Evolutionary conservation across 2,329 filamentous ascomycete genomes (phyloP).

Genomic region (Ophiostoma montium): DNA sequence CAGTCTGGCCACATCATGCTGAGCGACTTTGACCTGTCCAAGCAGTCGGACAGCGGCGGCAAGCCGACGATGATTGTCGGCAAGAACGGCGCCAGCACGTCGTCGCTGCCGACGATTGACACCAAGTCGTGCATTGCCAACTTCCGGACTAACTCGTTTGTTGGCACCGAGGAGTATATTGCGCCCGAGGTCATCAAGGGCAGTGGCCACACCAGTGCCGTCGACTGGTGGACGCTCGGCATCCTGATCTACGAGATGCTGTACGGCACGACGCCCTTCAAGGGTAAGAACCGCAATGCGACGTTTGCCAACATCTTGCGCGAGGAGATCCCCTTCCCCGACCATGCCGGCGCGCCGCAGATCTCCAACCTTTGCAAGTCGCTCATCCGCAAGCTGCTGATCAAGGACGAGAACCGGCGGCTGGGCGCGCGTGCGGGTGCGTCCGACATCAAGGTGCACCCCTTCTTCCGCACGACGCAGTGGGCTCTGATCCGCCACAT

Average conservation of each 20-base stretch:
- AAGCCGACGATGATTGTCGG: slow-evolving; percentile 96
- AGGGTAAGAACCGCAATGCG: slow-evolving; percentile 96
- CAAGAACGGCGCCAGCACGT: slow-evolving; percentile 73
- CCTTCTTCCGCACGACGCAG: slow-evolving; percentile 90
- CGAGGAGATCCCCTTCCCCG: slow-evolving; percentile 92
- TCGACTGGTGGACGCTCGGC: slow-evolving; percentile 98
- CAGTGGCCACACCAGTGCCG: slow-evolving; percentile 92
- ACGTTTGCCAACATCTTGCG: slow-evolving; percentile 95
- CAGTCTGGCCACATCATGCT: slow-evolving; percentile 99
- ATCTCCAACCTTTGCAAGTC: slow-evolving; percentile 95
- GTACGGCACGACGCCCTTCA: slow-evolving; percentile 96
- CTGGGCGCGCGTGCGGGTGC: slow-evolving; percentile 88
- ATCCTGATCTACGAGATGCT: slow-evolving; percentile 99
- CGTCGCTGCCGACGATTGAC: slow-evolving; percentile 87
- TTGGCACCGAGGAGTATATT: slow-evolving; percentile 97
- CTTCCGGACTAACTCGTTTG: slow-evolving; percentile 96
- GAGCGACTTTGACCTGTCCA: slow-evolving; percentile 95
- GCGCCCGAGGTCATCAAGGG: slow-evolving; percentile 98
- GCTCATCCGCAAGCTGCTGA: slow-evolving; percentile 86
- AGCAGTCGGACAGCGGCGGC: slow-evolving; percentile 91
- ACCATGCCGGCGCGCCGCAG: slow-evolving; percentile 68
- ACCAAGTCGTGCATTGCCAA: slow-evolving; percentile 97
- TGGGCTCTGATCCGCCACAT: slow-evolving; percentile 96
- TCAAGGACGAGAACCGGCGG: slow-evolving; percentile 92
- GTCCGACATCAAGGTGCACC: slow-evolving; percentile 89